A percentile compares a stretch with the other conserved stretches of the same genome.
phyloP scores from a whole-genome alignment of 768 basidiomycete species.

The Aureoboletus auriporus region DNA sequence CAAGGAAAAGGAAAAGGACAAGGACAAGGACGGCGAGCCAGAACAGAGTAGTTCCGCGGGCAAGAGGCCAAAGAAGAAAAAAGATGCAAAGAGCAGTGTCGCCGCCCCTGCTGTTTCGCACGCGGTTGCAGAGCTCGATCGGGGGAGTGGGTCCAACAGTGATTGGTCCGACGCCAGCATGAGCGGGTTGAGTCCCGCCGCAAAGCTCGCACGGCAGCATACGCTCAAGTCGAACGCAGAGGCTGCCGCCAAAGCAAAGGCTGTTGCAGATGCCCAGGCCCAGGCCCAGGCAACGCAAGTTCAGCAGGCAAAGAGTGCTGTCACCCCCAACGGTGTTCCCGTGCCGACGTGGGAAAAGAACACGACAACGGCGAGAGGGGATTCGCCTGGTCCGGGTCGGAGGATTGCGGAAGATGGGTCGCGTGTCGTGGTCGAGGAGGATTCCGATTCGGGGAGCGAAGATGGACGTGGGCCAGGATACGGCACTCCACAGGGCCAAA shows the following conservation, averaged over 20 bases:
- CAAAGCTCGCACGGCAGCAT: conserved; percentile 85
- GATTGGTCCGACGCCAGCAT: conserved; percentile 62
- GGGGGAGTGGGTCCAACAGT: conserved; percentile 34
- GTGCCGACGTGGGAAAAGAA: conserved; percentile 79
- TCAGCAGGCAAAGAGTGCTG: conserved; percentile 17
- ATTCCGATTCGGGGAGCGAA: conserved; percentile 57
- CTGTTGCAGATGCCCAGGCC: conserved; percentile 26
- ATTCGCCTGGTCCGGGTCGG: conserved; percentile 41
- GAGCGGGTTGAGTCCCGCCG: conserved; percentile 84
- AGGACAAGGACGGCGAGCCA: conserved; percentile 36
- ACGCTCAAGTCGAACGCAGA: conserved; percentile 79
- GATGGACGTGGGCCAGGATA: conserved; percentile 41
- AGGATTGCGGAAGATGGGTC: conserved; percentile 64
- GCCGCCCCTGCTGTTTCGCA: conserved; percentile 73
- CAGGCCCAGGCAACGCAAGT: conserved; percentile 24
- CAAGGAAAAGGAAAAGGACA: conserved; percentile 27
- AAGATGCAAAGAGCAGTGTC: conserved; percentile 59
- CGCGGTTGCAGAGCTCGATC: conserved; percentile 82
- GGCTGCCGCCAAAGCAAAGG: conserved; percentile 40
- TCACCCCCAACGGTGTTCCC: conserved; percentile 29
- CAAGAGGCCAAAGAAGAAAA: conserved; percentile 50
- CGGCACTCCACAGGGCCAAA: conserved; percentile 32
- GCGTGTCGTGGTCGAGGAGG: conserved; percentile 63
- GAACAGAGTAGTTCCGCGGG: conserved; percentile 26
- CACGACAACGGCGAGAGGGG: conserved; percentile 55